A percentile compares a stretch with the other conserved stretches of the same genome.
Evolutionary conservation across 2,329 filamentous ascomycete species (phyloP).

Genomic region (Ramularia endophylla): DNA sequence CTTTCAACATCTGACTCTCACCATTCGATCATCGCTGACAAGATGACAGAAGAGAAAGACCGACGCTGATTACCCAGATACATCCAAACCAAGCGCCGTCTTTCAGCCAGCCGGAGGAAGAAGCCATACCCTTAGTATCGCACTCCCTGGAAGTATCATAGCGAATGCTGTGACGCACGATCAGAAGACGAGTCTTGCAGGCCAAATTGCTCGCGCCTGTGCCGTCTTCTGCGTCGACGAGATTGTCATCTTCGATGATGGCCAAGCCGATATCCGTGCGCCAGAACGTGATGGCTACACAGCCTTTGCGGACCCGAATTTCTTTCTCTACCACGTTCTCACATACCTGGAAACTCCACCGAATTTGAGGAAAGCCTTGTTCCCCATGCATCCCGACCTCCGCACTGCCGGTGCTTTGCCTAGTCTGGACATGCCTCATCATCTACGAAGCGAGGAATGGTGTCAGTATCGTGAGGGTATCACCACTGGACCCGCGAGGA

Average conservation of each 20-base stretch:
- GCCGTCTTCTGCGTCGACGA: constrained; percentile 83
- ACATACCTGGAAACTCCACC: constrained; percentile 80
- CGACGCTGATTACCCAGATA: constrained; percentile 38
- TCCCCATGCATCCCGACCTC: constrained; percentile 73
- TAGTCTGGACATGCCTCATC: constrained; percentile 78
- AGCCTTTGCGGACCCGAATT: constrained; percentile 66
- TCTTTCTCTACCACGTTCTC: constrained; percentile 73
- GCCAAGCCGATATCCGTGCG: constrained; percentile 32
- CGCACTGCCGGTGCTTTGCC: constrained; percentile 66
- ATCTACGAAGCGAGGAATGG: constrained; percentile 70
- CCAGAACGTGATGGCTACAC: constrained; percentile 49
- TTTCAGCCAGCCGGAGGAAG: constrained; percentile 62
- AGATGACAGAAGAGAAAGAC: constrained; percentile 16
- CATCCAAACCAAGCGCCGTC: constrained; percentile 62
- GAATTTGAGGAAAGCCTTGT: constrained; percentile 69
- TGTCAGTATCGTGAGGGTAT: constrained; percentile 75
- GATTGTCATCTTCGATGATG: constrained; percentile 74
- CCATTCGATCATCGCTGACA: too few species aligned
- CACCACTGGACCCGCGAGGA: constrained; percentile 39
- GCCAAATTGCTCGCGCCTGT: constrained; percentile 71
- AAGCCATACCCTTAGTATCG: constrained; percentile 69
- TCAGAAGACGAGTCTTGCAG: constrained; percentile 65
- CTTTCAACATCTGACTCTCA: too few species aligned
- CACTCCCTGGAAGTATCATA: constrained; percentile 71
- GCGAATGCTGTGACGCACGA: constrained; percentile 67